phyloP scores from a whole-genome alignment of 108 stramenopile species.

The Fragilariopsis cylindrus region DNA sequence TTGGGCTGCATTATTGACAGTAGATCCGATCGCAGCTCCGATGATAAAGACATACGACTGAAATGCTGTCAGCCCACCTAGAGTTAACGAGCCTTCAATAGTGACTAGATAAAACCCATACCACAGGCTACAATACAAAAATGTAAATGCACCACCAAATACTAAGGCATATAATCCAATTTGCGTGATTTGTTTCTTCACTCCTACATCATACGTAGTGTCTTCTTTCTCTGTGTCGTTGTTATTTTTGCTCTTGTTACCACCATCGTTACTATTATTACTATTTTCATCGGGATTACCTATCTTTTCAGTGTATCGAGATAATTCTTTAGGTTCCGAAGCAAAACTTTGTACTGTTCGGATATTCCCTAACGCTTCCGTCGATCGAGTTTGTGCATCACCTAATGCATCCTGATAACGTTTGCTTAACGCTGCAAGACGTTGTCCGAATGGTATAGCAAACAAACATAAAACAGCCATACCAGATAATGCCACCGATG shows the following conservation, averaged over 20 bases:
- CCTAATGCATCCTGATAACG: slow-evolving; percentile 73
- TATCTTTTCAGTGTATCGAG: slow-evolving; percentile 49
- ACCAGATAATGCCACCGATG: slow-evolving; percentile 58
- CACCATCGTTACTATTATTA: slow-evolving; percentile 27
- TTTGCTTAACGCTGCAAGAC: slow-evolving; percentile 55
- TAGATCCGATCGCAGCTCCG: slow-evolving; percentile 51
- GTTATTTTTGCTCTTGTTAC: slow-evolving; percentile 28
- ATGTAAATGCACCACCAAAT: slow-evolving; percentile 53
- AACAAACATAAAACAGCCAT: slow-evolving; percentile 51
- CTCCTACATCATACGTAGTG: slow-evolving; percentile 67
- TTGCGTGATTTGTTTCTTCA: slow-evolving; percentile 49
- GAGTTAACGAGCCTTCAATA: slow-evolving; percentile 43
- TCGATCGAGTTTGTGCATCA: slow-evolving; percentile 59
- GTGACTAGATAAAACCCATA: slow-evolving; percentile 82
- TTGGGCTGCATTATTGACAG: slow-evolving; percentile 34
- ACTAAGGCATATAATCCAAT: slow-evolving; percentile 54
- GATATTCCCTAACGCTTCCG: slow-evolving; percentile 69
- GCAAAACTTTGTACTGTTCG: slow-evolving; percentile 84
- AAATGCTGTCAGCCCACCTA: slow-evolving; percentile 76
- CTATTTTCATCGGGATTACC: slow-evolving; percentile 49
- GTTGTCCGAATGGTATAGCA: slow-evolving; percentile 51
- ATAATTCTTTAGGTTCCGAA: slow-evolving; percentile 59
- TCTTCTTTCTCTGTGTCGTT: neutral
- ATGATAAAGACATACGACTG: slow-evolving; percentile 69
- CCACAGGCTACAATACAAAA: slow-evolving; percentile 54